A percentile compares a stretch with the other conserved stretches of the same genome.
Conservation (phyloP, 2,329 filamentous ascomycete species). For the Fusarium albidum region DNA sequence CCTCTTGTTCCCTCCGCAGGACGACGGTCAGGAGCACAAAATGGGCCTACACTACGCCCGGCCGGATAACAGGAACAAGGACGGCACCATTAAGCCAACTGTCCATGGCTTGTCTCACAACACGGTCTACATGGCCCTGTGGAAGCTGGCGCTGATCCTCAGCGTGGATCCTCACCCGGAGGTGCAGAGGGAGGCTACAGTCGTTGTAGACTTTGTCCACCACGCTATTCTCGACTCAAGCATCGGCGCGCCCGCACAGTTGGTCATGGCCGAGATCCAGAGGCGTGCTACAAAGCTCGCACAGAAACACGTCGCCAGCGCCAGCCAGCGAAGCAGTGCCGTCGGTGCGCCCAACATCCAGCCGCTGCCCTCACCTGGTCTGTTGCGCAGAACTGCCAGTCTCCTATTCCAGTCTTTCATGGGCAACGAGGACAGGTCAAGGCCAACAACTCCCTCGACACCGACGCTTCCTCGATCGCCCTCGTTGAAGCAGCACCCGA, state of each 20-base stretch:
- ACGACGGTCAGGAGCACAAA: conserved; percentile 66
- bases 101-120: conserved; percentile 77
- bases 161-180: conserved; percentile 95
- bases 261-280: conserved; percentile 77
- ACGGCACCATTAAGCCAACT: conserved; percentile 65
- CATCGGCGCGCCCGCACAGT: conserved; percentile 74
- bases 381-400: conserved; percentile 71
- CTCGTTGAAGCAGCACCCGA: conserved; percentile 50
- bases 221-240: conserved; percentile 79
- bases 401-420: conserved; percentile 68
- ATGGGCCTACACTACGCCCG: conserved; percentile 70
- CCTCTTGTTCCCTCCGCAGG: conserved; percentile 61
- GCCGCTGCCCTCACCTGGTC: conserved; percentile 63
- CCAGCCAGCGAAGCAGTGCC: conserved; percentile 54
- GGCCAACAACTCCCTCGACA: conserved; percentile 44
- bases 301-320: conserved; percentile 52
- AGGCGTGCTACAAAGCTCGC: conserved; percentile 58
- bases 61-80: conserved; percentile 61
- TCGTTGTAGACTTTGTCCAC: conserved; percentile 89
- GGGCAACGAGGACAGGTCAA: conserved; percentile 55
- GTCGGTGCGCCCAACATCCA: conserved; percentile 49
- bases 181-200: conserved; percentile 82
- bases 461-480: conserved; percentile 42
- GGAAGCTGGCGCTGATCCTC: conserved; percentile 91
- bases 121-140: conserved; percentile 91